Percentiles rank a stretch among this genome's conserved stretches.
Evolutionary conservation across 495 filamentous ascomycete species (phyloP).

Genomic region (Neurospora tetrasperma): DNA sequence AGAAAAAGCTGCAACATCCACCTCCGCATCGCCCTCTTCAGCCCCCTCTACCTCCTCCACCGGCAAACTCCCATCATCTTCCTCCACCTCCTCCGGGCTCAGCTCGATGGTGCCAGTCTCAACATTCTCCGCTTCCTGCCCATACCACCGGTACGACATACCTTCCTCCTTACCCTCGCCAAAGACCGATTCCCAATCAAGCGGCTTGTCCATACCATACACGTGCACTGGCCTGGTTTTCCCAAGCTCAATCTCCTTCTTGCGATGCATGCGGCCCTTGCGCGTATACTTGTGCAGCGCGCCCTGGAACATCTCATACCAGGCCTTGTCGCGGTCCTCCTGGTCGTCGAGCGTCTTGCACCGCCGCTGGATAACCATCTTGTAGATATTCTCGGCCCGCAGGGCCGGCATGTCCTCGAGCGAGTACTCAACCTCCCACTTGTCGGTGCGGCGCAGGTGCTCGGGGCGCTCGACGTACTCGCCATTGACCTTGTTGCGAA

Average conservation of each 20-base stretch:
- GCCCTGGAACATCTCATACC: constrained; percentile 28
- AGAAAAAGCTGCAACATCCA: not conserved
- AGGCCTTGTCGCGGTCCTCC: constrained; percentile 28
- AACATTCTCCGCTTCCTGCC: not conserved
- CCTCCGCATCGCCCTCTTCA: not conserved
- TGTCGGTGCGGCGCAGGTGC: constrained; percentile 37
- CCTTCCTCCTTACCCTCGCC: constrained; percentile 2
- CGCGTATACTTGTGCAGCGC: constrained; percentile 18
- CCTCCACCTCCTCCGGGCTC: not conserved
- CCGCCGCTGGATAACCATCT: constrained; percentile 41
- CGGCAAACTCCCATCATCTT: not conserved
- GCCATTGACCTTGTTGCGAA: constrained; percentile 66
- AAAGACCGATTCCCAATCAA: constrained; percentile 22
- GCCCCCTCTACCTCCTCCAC: not conserved
- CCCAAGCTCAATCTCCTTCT: constrained; percentile 8
- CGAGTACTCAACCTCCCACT: constrained; percentile 71
- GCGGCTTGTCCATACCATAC: constrained; percentile 16
- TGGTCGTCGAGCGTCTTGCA: constrained; percentile 24
- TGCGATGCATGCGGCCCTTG: constrained; percentile 19
- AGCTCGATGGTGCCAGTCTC: not conserved
- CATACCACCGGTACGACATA: not conserved
- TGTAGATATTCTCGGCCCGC: constrained; percentile 39
- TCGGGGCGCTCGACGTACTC: constrained; percentile 49
- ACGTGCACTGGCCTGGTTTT: constrained; percentile 21
- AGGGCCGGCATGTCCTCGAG: constrained; percentile 43